A percentile compares a stretch with the other conserved stretches of the same genome.
phyloP scores from a whole-genome alignment of 129 eudicot species.

The Deinandra increscens region DNA sequence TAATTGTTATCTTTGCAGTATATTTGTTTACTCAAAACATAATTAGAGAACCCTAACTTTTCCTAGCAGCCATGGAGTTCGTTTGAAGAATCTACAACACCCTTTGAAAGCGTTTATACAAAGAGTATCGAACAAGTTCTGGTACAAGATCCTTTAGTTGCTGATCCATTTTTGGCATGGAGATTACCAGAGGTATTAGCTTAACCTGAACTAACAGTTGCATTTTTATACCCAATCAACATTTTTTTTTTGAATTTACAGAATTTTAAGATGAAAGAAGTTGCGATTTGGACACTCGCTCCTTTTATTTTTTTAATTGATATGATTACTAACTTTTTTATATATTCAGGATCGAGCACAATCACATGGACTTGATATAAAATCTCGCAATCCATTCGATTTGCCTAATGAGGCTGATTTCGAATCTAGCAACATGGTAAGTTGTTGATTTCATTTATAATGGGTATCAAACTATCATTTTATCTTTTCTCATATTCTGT shows the following conservation, averaged over 20 bases:
- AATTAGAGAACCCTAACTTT: constrained; percentile 1
- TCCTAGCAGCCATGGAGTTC: constrained; percentile 66
- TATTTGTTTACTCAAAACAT: background rate
- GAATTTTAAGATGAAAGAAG: constrained; percentile 33
- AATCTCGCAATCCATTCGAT: constrained; percentile 85
- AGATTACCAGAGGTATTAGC: constrained; percentile 40
- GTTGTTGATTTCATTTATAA: constrained; percentile 8
- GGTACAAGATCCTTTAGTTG: constrained; percentile 27
- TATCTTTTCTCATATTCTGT: background rate
- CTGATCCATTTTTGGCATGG: constrained; percentile 34
- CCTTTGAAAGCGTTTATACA: constrained; percentile 21
- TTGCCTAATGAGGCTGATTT: constrained; percentile 54
- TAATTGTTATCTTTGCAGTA: constrained; percentile 4
- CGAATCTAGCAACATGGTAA: constrained; percentile 62
- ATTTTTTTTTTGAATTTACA: too few species aligned
- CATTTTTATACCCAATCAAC: background rate
- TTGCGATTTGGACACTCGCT: constrained; percentile 22
- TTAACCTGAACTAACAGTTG: background rate
- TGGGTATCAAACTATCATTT: background rate
- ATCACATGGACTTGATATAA: constrained; percentile 36
- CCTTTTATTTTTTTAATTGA: constrained; percentile 20
- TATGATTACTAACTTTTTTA: too few species aligned
- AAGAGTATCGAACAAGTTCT: constrained; percentile 38
- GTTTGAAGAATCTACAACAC: constrained; percentile 44
- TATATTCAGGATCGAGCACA: constrained; percentile 44